Base-by-base conservation (phyloP, 805 yeast genomes). In the Nakazawaea molendinolei region DNA sequence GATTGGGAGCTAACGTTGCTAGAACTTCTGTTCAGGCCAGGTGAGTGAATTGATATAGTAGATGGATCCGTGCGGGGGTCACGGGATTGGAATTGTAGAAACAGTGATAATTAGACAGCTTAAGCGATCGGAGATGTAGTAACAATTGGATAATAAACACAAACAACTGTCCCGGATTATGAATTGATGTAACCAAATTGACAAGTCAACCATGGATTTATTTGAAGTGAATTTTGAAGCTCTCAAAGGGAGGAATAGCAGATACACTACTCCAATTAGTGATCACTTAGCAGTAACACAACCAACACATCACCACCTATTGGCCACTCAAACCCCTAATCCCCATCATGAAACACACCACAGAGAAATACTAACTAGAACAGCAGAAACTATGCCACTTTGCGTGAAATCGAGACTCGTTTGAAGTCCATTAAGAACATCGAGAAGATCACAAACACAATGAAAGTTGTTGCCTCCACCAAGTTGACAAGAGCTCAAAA, bases 401-500 rank as follows among this genome's bases (percentile, higher is more conserved):
- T 92, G 62, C 90, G 97, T 72, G 98, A 92, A 69, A 94, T 92
- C 58, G 98, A 92, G 74, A 83, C 76, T 65, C 94, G 98, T 74
- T 79, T 92, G 61, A 92, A 92, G 74, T 86, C 97, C 48, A 92
- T 92, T 64, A 92, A 90, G 75, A 92, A 92, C 76, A 90, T 92
- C 64, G 97, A 92, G 71, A 92, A 92, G 74, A 92, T 92, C 71
- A 92, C 98, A 69, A 92, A 92, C 71, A 92, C 98, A 65, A 92
- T 92, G 97, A 92, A 89, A 75, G 82, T 92, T 67, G 98, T 92
- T 56, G 98, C 98, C 28, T 90, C 97, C 28, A 92, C 98, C 52
- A 83, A 96, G 70, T 77, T 92, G 63, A 73, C 77, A 61, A 87
- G 85, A 69, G 98, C 98, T 44, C 95, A 87, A 68, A 84, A 81